A percentile compares a stretch with the other conserved stretches of the same genome.
Evolutionary conservation across 1,139 yeast species (phyloP).

Genomic region (Pichia sp.): DNA sequence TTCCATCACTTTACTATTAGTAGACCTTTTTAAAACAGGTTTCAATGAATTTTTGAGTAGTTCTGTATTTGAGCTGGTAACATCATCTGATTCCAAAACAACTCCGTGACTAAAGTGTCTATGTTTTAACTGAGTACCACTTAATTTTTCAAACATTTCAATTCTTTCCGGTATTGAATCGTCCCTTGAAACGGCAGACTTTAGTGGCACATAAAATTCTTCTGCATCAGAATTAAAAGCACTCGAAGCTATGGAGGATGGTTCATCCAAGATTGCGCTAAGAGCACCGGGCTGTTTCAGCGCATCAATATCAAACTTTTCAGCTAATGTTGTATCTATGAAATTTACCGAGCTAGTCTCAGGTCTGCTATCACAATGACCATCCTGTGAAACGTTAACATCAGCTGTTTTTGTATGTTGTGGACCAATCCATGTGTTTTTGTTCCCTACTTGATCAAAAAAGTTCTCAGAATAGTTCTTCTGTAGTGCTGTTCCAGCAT

Average conservation of each 20-base stretch:
- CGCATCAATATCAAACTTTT: not conserved
- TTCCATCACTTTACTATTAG: conserved; percentile 10
- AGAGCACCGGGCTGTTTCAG: conserved; percentile 12
- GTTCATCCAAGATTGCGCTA: conserved; percentile 13
- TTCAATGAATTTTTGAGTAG: conserved; percentile 7
- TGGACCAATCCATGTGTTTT: too few species aligned
- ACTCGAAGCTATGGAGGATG: conserved; percentile 11
- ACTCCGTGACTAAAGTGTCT: conserved; percentile 1
- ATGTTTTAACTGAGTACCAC: conserved; percentile 18
- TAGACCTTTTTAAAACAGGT: conserved; percentile 12
- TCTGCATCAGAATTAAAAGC: conserved; percentile 7
- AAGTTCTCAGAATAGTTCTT: too few species aligned
- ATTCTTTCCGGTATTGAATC: conserved; percentile 22
- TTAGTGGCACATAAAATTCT: not conserved
- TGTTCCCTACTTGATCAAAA: too few species aligned
- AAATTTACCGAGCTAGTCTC: too few species aligned
- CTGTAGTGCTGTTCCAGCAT: too few species aligned
- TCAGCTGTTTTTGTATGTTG: too few species aligned
- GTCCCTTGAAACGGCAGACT: conserved; percentile 1
- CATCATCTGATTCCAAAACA: not conserved
- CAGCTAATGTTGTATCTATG: too few species aligned
- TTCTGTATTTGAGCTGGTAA: not conserved
- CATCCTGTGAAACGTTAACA: too few species aligned
- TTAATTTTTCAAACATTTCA: conserved; percentile 24
- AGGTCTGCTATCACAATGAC: too few species aligned